These are phyloP conservation scores for Aphanoascus verrucosus DNA, from an alignment of 2,329 filamentous ascomycete genomes.

Conservation along the genomic window DNA sequence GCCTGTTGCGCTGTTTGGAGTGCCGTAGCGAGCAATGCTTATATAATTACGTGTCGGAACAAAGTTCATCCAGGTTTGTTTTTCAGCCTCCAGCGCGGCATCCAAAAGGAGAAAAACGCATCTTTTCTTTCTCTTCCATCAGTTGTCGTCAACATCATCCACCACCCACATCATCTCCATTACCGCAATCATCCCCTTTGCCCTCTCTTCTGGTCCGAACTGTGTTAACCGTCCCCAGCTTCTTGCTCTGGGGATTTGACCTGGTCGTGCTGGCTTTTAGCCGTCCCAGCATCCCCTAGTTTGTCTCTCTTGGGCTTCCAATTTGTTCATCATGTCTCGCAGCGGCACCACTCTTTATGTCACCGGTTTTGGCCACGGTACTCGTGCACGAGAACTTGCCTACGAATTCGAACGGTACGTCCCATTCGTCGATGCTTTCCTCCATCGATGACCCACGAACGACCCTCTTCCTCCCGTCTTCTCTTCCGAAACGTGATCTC, in stretches of 20 bases:
- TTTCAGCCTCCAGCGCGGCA: too few species aligned
- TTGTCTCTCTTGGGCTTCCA: background rate
- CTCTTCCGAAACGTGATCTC: conserved; percentile 15
- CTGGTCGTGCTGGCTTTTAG: background rate
- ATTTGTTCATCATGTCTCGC: conserved; percentile 60
- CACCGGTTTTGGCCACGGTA: conserved; percentile 97
- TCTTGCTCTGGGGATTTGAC: background rate
- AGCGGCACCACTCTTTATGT: conserved; percentile 87
- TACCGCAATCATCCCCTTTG: background rate
- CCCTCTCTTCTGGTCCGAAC: background rate
- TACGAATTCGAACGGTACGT: conserved; percentile 99
- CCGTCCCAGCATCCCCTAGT: background rate
- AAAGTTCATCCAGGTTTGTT: too few species aligned
- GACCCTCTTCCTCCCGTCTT: conserved; percentile 17
- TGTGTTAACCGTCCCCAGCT: background rate
- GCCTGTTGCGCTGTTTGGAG: too few species aligned
- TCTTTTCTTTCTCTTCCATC: conserved; percentile 4
- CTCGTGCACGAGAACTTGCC: conserved; percentile 95
- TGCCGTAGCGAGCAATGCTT: too few species aligned
- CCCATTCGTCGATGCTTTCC: conserved; percentile 29
- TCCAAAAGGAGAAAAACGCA: background rate
- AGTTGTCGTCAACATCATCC: background rate
- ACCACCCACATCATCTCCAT: background rate
- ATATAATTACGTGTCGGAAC: too few species aligned
- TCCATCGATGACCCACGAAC: conserved; percentile 21